phyloP scores from a whole-genome alignment of 306 rosid genomes.

The Glycine tomentella region DNA sequence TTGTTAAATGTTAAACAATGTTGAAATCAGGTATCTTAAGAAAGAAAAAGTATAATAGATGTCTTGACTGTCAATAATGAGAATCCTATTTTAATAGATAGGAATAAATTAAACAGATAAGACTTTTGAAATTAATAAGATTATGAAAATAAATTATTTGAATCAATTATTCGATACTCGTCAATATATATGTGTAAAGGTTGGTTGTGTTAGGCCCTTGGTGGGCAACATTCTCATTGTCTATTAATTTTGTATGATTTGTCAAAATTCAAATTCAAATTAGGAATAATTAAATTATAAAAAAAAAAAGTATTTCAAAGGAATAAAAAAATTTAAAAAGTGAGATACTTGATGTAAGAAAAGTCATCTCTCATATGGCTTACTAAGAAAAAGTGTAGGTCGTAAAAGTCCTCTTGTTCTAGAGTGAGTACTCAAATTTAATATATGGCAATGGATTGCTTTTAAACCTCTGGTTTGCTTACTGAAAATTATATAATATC shows the following conservation, averaged over 20 bases:
- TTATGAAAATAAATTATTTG: neutral
- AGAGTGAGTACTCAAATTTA: neutral
- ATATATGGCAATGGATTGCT: neutral
- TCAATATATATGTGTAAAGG: neutral
- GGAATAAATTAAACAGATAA: neutral
- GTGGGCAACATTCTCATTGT: neutral
- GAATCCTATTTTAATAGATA: neutral
- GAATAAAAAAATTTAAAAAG: neutral
- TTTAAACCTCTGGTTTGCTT: constrained; percentile 36
- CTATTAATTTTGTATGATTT: neutral
- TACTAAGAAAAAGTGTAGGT: neutral
- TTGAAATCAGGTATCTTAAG: neutral
- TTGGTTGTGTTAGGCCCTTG: neutral
- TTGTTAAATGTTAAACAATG: neutral
- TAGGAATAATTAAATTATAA: neutral
- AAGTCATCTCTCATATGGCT: neutral
- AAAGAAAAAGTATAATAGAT: neutral
- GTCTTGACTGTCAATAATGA: neutral
- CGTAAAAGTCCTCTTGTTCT: neutral
- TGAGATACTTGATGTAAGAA: neutral
- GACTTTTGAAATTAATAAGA: neutral
- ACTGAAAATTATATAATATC: constrained; percentile 23
- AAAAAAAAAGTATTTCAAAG: neutral
- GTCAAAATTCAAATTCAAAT: neutral
- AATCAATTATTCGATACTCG: neutral